Percentiles rank a stretch among this genome's conserved stretches.
These are phyloP conservation scores for Ophiocordyceps sinensis DNA, from an alignment of 2,329 filamentous ascomycete species.

Conservation along the genomic window DNA sequence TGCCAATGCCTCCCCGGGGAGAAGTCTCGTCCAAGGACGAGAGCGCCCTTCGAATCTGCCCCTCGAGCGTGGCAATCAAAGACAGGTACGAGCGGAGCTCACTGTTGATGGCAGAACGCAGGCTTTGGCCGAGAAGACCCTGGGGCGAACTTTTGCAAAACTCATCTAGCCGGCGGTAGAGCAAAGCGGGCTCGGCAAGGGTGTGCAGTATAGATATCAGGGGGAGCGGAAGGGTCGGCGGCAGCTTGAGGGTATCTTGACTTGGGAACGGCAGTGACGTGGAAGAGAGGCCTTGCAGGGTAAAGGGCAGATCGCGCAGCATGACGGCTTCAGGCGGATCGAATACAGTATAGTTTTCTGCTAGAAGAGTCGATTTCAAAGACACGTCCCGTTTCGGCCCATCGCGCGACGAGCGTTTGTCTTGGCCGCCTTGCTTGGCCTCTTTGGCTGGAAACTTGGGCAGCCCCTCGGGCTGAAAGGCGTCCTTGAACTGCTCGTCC, in stretches of 20 bases:
- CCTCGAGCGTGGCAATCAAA: constrained; percentile 81
- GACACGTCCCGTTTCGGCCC: constrained; percentile 32
- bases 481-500: constrained; percentile 34
- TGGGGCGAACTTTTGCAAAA: constrained; percentile 74
- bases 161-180: constrained; percentile 66
- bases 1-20: constrained; percentile 58
- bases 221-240: constrained; percentile 65
- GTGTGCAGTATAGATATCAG: constrained; percentile 78
- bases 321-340: constrained; percentile 52
- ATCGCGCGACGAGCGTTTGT: constrained; percentile 17
- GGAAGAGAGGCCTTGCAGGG: constrained; percentile 81
- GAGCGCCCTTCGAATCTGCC: constrained; percentile 75
- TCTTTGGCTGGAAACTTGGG: constrained; percentile 28
- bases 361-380: constrained; percentile 41
- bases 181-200: constrained; percentile 81
- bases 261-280: constrained; percentile 66
- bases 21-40: constrained; percentile 55
- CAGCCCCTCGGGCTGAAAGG: constrained; percentile 39
- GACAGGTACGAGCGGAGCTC: constrained; percentile 84
- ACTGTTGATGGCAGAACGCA: constrained; percentile 70
- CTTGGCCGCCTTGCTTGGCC: constrained; percentile 20
- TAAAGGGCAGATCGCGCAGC: constrained; percentile 76
- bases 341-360: constrained; percentile 40
- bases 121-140: constrained; percentile 80
- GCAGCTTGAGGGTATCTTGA: constrained; percentile 57